A percentile compares a stretch with the other conserved stretches of the same genome.
These are phyloP conservation scores for Quercus engelmannii DNA, from an alignment of 306 rosid species.

Conservation along the genomic window DNA sequence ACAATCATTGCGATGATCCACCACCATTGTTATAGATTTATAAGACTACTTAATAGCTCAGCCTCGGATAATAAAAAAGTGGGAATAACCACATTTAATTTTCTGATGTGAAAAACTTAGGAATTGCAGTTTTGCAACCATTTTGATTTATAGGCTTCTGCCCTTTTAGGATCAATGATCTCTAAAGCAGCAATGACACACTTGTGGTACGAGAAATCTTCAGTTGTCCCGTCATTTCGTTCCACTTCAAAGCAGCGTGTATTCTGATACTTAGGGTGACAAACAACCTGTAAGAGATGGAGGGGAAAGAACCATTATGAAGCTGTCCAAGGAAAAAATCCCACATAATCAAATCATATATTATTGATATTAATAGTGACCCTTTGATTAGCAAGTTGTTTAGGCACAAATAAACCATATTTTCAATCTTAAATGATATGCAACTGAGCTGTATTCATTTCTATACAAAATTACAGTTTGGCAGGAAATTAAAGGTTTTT, in stretches of 20 bases:
- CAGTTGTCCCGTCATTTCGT: slow-evolving; percentile 66
- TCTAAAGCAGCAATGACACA: slow-evolving; percentile 69
- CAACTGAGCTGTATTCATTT: not conserved
- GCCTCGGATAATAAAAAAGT: not conserved
- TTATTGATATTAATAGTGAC: not conserved
- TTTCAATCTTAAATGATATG: not conserved
- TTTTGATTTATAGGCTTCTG: slow-evolving; percentile 38
- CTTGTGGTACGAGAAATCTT: slow-evolving; percentile 84
- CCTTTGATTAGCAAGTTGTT: not conserved
- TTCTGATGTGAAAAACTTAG: slow-evolving; percentile 9
- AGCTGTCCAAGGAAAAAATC: not conserved
- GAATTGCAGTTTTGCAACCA: slow-evolving; percentile 22
- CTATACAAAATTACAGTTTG: not conserved
- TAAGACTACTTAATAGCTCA: slow-evolving; percentile 7
- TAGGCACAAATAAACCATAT: not conserved
- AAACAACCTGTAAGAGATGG: slow-evolving; percentile 50
- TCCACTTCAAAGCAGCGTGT: slow-evolving; percentile 67
- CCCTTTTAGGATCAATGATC: slow-evolving; percentile 56
- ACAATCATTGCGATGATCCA: slow-evolving; percentile 18
- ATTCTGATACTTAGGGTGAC: slow-evolving; percentile 46
- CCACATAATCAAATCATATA: not conserved
- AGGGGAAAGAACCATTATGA: slow-evolving; percentile 1
- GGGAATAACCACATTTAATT: slow-evolving; percentile 5
- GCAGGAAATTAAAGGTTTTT: not conserved
- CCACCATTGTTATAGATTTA: slow-evolving; percentile 17